Conservation (phyloP, 257 asterid genomes). For the Petunia axillaris region DNA sequence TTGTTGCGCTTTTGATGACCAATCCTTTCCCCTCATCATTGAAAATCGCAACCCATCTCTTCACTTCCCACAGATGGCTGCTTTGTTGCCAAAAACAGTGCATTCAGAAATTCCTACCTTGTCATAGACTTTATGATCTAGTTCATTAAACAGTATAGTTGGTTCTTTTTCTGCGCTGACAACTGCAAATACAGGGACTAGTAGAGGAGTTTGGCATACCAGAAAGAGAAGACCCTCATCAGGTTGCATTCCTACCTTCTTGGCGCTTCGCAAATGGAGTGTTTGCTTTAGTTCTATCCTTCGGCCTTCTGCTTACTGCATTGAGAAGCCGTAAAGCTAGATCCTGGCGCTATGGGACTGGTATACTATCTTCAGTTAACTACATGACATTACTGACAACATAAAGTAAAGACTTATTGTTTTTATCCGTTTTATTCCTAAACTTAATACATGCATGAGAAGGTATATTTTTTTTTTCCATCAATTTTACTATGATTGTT, state of each 20-base stretch:
- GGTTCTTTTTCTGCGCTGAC: not conserved
- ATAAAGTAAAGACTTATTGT: not conserved
- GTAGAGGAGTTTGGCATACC: conserved; percentile 93
- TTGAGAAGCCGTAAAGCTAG: conserved; percentile 83
- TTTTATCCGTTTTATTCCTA: not conserved
- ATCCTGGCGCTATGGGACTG: conserved; percentile 95
- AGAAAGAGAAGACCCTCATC: conserved; percentile 60
- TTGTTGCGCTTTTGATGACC: not conserved
- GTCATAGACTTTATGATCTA: not conserved
- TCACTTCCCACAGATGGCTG: not conserved
- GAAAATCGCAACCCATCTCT: not conserved
- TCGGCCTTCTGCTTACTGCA: conserved; percentile 89
- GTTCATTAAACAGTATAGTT: too few species aligned
- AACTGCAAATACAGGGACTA: conserved; percentile 52
- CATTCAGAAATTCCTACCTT: not conserved
- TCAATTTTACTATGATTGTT: not conserved
- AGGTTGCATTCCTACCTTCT: conserved; percentile 58
- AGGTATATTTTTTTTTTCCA: not conserved
- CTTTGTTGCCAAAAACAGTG: not conserved
- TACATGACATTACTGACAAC: not conserved
- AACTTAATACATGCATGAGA: not conserved
- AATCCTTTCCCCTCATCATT: not conserved
- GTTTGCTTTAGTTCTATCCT: conserved; percentile 89
- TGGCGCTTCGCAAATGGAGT: conserved; percentile 96
- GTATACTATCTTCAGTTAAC: conserved; percentile 39